Base-by-base conservation (phyloP, 192 early-diverging fungal genomes). In the Spinellus fusiger region DNA sequence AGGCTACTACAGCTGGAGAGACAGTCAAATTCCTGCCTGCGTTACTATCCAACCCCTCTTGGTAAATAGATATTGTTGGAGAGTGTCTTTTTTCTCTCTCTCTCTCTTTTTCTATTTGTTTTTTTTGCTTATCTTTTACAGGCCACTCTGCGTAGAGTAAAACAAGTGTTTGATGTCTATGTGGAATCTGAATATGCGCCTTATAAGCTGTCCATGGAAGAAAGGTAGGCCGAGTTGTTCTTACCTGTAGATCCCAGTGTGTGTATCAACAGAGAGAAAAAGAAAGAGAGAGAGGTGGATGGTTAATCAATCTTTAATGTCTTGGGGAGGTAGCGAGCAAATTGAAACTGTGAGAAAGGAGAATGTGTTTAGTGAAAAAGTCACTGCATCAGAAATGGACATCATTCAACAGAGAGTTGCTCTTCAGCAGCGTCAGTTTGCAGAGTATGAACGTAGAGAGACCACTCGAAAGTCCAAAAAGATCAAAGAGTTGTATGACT, bases 341-440 rank as follows among this genome's bases (percentile, higher is more conserved):
- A 89, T 91, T 66, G 83, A 80, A 66, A 85, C 77, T 9, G 81
- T 90, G 52, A 84, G 88, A 38, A 95, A 94, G 67, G 88, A 92
- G 58, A 86, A 89, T 35, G 85, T 97, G 1, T 97, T 97, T 73
- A 79, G 86, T 62, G 84, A 93, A 54, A 90, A 93, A 71, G 86
- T 95, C 26, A 97, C 94, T 0, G 88, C 89, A 64, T 85, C 88
- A 38, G 94, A 97, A 69, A 83, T 84, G 84, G 82, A 82, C 47
- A 91, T 97, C 62, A 97, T 97, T 71, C 81, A 93, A 65, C 84
- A 92, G 71, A 81, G 93, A 6, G 89, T 97, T 10, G 92, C 88
- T 18, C 78, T 97, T 48, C 93, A 95, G 64, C 94, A 93, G 61
- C 82, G 83, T 59, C 91, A 84, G 84, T 95, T 92, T 78, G 84